Percentiles rank a stretch among this genome's conserved stretches.
Evolutionary conservation across 257 asterid genomes (phyloP).

Genomic region (Coffea canephora): DNA sequence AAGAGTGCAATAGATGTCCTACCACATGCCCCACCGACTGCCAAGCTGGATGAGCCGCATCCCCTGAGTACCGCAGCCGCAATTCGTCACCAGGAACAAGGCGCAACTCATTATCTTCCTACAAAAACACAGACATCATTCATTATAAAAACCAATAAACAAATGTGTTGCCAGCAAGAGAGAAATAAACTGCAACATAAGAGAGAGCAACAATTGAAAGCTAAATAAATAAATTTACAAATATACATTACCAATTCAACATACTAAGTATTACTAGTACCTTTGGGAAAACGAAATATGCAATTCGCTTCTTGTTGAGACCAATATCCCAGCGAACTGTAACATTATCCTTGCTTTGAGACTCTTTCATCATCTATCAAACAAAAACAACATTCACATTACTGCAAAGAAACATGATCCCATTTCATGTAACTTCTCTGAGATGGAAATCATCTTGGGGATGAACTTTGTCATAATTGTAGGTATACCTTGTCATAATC

Average conservation of each 20-base stretch:
- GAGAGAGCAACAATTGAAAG: background rate
- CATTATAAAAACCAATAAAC: constrained; percentile 1
- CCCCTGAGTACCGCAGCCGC: constrained; percentile 91
- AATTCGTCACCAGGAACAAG: constrained; percentile 99
- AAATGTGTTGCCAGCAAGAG: background rate
- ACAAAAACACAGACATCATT: constrained; percentile 29
- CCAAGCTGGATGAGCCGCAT: constrained; percentile 95
- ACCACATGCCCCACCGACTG: constrained; percentile 99
- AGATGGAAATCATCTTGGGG: background rate
- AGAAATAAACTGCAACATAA: background rate
- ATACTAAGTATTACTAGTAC: constrained; percentile 28
- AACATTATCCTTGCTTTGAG: constrained; percentile 94
- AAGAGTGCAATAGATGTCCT: constrained; percentile 30
- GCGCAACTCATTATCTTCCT: constrained; percentile 99
- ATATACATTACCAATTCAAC: background rate
- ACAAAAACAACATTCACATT: background rate
- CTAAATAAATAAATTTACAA: background rate
- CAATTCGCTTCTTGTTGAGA: constrained; percentile 94
- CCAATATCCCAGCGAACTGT: constrained; percentile 97
- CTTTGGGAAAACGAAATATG: constrained; percentile 94
- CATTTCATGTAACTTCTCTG: background rate
- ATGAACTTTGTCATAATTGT: background rate
- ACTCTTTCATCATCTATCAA: constrained; percentile 96
- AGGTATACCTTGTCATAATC: constrained; percentile 89
- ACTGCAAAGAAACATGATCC: background rate